phyloP scores from a whole-genome alignment of 495 filamentous ascomycete species.

The Aspergillus leporis region DNA sequence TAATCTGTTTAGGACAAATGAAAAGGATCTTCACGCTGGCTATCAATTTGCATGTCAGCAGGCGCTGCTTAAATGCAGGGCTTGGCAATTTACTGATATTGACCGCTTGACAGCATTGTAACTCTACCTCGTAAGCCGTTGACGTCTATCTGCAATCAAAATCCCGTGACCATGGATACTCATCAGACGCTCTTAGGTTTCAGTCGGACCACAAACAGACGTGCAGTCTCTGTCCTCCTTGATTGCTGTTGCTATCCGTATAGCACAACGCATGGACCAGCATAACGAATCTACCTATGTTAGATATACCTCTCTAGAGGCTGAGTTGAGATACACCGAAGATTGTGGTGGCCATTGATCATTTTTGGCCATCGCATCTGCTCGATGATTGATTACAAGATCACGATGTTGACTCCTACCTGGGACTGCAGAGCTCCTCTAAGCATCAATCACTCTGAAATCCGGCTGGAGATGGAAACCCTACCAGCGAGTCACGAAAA shows the following conservation, averaged over 20 bases:
- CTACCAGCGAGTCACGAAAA: constrained; percentile 33
- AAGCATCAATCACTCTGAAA: constrained; percentile 58
- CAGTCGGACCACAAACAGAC: constrained; percentile 42
- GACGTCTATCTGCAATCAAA: no score
- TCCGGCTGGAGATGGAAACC: constrained; percentile 51
- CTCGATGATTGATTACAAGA: constrained; percentile 43
- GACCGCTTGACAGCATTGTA: constrained; percentile 60
- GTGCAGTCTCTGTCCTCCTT: constrained; percentile 56
- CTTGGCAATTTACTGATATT: constrained; percentile 47
- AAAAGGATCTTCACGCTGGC: constrained; percentile 41
- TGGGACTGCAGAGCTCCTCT: constrained; percentile 57
- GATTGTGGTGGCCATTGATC: constrained; percentile 61
- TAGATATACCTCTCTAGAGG: constrained; percentile 41
- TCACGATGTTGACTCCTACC: constrained; percentile 41
- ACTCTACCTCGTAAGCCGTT: constrained; percentile 55
- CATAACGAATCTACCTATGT: constrained; percentile 42
- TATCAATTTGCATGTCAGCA: constrained; percentile 58
- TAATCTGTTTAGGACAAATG: constrained; percentile 39
- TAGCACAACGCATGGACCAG: constrained; percentile 55
- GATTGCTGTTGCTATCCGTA: constrained; percentile 53
- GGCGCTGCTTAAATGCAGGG: constrained; percentile 49
- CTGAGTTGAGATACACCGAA: constrained; percentile 58
- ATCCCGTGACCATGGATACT: neutral
- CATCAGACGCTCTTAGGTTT: constrained; percentile 43
- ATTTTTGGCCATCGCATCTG: constrained; percentile 53